Evolutionary conservation across 176 grass and related monocot species (phyloP).

Genomic region (Oryza nivara): DNA sequence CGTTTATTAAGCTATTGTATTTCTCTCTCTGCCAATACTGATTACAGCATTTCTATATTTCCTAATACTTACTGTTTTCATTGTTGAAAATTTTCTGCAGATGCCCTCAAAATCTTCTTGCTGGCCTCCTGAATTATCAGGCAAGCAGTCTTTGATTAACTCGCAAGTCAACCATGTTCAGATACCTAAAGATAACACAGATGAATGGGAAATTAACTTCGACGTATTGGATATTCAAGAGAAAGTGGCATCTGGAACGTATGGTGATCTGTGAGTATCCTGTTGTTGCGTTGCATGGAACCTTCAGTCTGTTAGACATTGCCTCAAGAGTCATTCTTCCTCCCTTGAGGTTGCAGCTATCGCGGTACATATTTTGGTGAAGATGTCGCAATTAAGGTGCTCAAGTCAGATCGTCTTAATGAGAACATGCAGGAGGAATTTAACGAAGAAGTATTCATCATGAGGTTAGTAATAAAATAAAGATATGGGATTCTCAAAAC

Average conservation of each 20-base stretch:
- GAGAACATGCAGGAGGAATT: constrained; percentile 76
- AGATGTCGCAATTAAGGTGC: constrained; percentile 81
- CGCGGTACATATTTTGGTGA: constrained; percentile 70
- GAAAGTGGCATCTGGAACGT: constrained; percentile 80
- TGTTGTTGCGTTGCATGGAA: neutral
- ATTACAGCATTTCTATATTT: neutral
- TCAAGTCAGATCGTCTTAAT: constrained; percentile 68
- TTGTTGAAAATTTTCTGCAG: constrained; percentile 34
- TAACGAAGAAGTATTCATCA: constrained; percentile 73
- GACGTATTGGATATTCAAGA: constrained; percentile 53
- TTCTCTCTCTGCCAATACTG: constrained; percentile 5
- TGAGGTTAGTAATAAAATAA: constrained; percentile 52
- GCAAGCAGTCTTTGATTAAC: constrained; percentile 5
- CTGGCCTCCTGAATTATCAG: constrained; percentile 49
- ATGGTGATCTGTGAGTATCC: constrained; percentile 74
- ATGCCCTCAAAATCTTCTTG: constrained; percentile 41
- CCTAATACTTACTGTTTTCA: neutral
- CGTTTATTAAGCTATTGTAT: constrained; percentile 1
- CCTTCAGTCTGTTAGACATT: neutral
- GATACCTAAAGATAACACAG: constrained; percentile 65
- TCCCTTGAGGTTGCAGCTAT: constrained; percentile 46
- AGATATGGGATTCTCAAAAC: neutral
- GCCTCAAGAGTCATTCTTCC: neutral
- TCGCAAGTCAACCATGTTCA: constrained; percentile 48
- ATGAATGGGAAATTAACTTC: constrained; percentile 79